A percentile compares a stretch with the other conserved stretches of the same genome.
These are phyloP conservation scores for Buddleja alternifolia DNA, from an alignment of 257 asterid species.

Conservation along the genomic window DNA sequence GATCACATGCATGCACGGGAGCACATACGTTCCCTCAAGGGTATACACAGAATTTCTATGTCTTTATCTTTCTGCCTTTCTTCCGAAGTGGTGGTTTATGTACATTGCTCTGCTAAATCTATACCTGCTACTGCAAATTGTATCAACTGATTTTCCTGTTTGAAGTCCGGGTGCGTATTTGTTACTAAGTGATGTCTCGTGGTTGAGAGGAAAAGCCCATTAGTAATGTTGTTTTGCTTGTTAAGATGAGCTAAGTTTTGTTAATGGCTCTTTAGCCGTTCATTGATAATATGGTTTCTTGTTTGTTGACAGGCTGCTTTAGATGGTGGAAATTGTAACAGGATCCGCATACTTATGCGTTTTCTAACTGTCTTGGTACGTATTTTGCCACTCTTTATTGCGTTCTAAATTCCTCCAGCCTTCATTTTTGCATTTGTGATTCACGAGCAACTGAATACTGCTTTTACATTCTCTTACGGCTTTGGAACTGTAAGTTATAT, in stretches of 20 bases:
- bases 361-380: constrained; percentile 90
- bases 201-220: constrained; percentile 19
- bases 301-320: constrained; percentile 69
- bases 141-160: constrained; percentile 7
- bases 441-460: not conserved
- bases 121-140: constrained; percentile 16
- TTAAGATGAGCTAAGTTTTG: constrained; percentile 2
- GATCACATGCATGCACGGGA: not conserved
- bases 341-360: constrained; percentile 81
- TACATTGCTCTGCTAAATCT: constrained; percentile 13
- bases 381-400: constrained; percentile 25
- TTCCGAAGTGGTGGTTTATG: constrained; percentile 23
- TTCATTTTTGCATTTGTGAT: not conserved
- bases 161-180: constrained; percentile 3
- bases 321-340: constrained; percentile 68
- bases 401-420: not conserved
- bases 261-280: constrained; percentile 8
- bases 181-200: not conserved
- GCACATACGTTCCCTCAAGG: not conserved
- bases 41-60: too few species aligned
- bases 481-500: constrained; percentile 1
- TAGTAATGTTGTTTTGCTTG: constrained; percentile 6
- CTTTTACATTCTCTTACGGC: constrained; percentile 1
- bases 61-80: constrained; percentile 4
- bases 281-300: constrained; percentile 24